Base-by-base conservation (phyloP, 2,329 filamentous ascomycete species). In the Diaporthe caulivora region DNA sequence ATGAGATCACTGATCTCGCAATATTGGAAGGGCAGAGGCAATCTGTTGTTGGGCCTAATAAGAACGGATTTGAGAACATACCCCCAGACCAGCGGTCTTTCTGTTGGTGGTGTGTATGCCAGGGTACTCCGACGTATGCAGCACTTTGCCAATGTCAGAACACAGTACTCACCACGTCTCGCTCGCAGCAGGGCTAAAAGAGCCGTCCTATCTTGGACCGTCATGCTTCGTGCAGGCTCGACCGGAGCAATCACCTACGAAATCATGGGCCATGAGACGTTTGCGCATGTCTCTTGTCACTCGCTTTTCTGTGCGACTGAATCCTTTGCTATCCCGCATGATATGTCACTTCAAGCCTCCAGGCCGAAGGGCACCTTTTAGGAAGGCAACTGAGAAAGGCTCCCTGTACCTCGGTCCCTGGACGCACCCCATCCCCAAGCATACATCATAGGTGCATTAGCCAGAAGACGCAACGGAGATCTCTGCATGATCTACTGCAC, bases 401-500 rank as follows among this genome's bases (percentile, higher is more conserved):
- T 40, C 21, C 34, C 31, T 53, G 31, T 10, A 47, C 62, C 44
- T 34, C 42, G 60, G 49, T 34, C 62, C 62, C 47, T 47, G 62
- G 62, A 67, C 15, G 47, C 47, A 67, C 44, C 29, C 44, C 62
- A 24, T 67, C 31, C n/a, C 15, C 47, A 54, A 47, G 49, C 55
- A 62, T 44, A 49, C 68, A 71, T 57, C 68, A 60, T 34, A 7
- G 58, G 40, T 29, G 58, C 72, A 49, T 67, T 71, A 55, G 72
- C 72, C 51, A 67, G 29, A 74, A 55, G 42, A 55, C 58, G 68
- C 68, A 51, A 44, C 62, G 72, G 64, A 71, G 57, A 60, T 71
- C 68, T 37, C 42, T 71, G 57, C 68, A 62, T 70, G 26, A 47
- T 57, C 58, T 60, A 44, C 54, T 71, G 68, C 49, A 65, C 18